A percentile compares a stretch with the other conserved stretches of the same genome.
phyloP scores from a whole-genome alignment of 2,329 filamentous ascomycete species.

The Pseudovirgaria hyperparasitica region DNA sequence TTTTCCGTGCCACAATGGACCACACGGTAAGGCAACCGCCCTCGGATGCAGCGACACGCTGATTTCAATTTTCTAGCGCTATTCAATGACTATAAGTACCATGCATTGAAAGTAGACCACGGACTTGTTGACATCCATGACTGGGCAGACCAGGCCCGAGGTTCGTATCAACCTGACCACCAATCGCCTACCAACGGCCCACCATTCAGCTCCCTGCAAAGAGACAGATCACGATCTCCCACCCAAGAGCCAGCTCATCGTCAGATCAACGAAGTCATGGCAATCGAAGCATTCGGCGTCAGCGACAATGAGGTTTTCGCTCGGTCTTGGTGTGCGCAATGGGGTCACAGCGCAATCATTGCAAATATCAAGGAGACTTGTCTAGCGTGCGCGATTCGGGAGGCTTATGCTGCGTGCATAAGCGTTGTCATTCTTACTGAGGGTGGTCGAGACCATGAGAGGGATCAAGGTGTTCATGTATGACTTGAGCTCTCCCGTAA shows the following conservation, averaged over 20 bases:
- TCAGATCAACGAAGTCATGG: conserved; percentile 50
- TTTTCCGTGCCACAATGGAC: conserved; percentile 28
- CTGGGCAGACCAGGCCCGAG: conserved; percentile 48
- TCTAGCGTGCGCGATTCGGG: conserved; percentile 61
- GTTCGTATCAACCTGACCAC: conserved; percentile 2
- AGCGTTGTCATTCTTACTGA: conserved; percentile 56
- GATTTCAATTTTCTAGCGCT: conserved; percentile 33
- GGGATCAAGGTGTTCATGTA: conserved; percentile 21
- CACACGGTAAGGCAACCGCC: conserved; percentile 20
- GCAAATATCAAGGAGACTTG: conserved; percentile 58
- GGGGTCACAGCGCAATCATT: conserved; percentile 58
- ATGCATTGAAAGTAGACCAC: conserved; percentile 47
- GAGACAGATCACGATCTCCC: conserved; percentile 14
- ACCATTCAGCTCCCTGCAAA: conserved; percentile 12
- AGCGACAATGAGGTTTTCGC: conserved; percentile 65
- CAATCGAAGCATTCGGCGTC: conserved; percentile 61
- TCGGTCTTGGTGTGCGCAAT: conserved; percentile 64
- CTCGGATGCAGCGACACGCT: neutral
- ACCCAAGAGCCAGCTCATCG: conserved; percentile 14
- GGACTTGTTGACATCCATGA: conserved; percentile 49
- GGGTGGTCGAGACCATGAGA: conserved; percentile 31
- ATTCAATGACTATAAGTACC: conserved; percentile 58
- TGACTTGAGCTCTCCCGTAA: conserved; percentile 4
- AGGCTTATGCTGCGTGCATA: conserved; percentile 61
- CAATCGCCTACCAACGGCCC: conserved; percentile 19